Evolutionary conservation across 169 alveolate genomes (phyloP).

Genomic region (Eimeria brunetti): DNA sequence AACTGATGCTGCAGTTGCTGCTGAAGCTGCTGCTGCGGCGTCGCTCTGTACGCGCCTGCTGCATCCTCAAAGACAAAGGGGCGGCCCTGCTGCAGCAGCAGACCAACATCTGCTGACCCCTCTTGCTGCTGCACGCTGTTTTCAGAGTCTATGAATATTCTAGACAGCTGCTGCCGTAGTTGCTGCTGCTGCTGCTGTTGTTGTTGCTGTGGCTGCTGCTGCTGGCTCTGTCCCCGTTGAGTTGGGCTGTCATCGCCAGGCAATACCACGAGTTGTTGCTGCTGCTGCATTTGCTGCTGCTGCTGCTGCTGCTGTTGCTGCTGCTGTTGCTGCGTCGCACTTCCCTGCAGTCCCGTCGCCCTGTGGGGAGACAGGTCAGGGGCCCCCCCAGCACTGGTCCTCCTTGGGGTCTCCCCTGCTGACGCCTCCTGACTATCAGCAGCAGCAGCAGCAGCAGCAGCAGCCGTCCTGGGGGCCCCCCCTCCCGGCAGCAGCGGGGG

Average conservation of each 20-base stretch:
- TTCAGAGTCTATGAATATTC: background rate
- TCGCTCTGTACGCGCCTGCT: background rate
- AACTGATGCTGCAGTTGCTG: background rate
- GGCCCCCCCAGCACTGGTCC: conserved; percentile 10
- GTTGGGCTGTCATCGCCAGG: background rate
- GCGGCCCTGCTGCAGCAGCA: conserved; percentile 26
- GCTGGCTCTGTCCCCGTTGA: background rate
- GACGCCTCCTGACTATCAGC: conserved; percentile 1
- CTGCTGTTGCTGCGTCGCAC: background rate
- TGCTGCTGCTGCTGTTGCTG: too few species aligned
- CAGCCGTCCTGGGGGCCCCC: too few species aligned
- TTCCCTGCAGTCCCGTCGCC: background rate
- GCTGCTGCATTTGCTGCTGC: too few species aligned
- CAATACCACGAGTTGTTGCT: background rate
- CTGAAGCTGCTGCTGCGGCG: conserved; percentile 15
- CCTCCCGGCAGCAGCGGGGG: conserved; percentile 9
- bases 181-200: conserved; percentile 29
- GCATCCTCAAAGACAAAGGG: conserved; percentile 6
- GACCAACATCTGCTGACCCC: background rate
- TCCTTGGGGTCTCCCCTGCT: background rate
- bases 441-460: too few species aligned
- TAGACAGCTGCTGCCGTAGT: background rate
- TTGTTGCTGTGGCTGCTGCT: conserved; percentile 8
- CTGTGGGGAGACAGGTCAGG: background rate
- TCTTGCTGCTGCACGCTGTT: background rate